Percentiles rank a stretch among this genome's conserved stretches.
Evolutionary conservation across 371 early-diverging fungal species (phyloP).

Genomic region (Syncephalastrum sp.): DNA sequence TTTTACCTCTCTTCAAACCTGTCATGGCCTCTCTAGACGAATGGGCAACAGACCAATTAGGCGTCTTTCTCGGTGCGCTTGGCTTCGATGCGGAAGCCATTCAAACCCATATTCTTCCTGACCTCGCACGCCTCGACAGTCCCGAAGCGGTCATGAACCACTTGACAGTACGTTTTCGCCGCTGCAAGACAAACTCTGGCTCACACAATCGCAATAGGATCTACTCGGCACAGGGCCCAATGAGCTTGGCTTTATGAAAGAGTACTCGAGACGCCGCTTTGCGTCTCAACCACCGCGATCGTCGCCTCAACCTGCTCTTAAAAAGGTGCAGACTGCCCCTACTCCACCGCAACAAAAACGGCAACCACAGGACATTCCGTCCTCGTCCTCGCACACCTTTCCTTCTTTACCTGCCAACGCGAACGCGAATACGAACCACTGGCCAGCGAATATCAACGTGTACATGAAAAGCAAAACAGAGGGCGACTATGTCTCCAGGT

Average conservation of each 20-base stretch:
- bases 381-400: conserved; percentile 3
- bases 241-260: not conserved
- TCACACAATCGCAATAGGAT: not conserved
- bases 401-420: conserved; percentile 6
- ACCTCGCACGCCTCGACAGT: conserved; percentile 28
- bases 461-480: conserved; percentile 48
- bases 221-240: not conserved
- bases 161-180: conserved; percentile 28
- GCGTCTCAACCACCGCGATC: conserved; percentile 37
- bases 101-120: conserved; percentile 38
- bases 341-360: conserved; percentile 5
- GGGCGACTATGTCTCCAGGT: conserved; percentile 49
- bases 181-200: too few relatives aligned
- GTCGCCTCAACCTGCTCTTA: conserved; percentile 25
- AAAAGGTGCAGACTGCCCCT: not conserved
- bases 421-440: conserved; percentile 8
- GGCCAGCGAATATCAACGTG: conserved; percentile 46
- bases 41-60: conserved; percentile 45
- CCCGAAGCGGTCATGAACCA: conserved; percentile 36
- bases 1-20: too few relatives aligned
- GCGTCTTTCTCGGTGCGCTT: conserved; percentile 31
- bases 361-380: conserved; percentile 1
- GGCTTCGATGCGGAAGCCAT: conserved; percentile 45
- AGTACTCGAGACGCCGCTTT: conserved; percentile 30
- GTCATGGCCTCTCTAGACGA: conserved; percentile 8